Conservation (phyloP, 2,329 filamentous ascomycete genomes). For the Aquanectria penicillioides region DNA sequence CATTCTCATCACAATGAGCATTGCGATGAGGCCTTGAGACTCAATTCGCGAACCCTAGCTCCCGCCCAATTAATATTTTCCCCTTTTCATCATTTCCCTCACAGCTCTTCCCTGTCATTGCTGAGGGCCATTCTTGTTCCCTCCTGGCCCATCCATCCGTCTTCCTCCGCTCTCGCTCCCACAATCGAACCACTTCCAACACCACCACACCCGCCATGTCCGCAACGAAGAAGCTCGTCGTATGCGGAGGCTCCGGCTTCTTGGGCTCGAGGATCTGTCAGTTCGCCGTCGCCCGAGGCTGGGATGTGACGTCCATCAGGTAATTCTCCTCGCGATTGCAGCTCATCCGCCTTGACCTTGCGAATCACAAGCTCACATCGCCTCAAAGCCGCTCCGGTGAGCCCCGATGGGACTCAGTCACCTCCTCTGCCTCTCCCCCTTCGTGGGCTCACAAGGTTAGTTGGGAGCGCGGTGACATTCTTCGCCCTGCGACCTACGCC, state of each 20-base stretch:
- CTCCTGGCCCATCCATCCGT: not conserved
- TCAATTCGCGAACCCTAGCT: slow-evolving; percentile 25
- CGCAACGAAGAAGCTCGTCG: slow-evolving; percentile 80
- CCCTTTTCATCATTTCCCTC: not conserved
- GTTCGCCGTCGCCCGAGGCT: slow-evolving; percentile 83
- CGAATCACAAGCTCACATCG: slow-evolving; percentile 30
- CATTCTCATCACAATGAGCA: slow-evolving; percentile 6
- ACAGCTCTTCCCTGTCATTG: not conserved
- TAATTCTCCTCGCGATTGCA: slow-evolving; percentile 49
- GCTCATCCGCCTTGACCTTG: not conserved
- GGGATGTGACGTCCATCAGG: slow-evolving; percentile 95
- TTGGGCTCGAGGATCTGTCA: slow-evolving; percentile 91
- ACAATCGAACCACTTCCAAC: slow-evolving; percentile 35
- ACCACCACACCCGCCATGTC: slow-evolving; percentile 54
- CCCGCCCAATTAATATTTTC: not conserved
- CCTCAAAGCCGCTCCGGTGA: slow-evolving; percentile 82
- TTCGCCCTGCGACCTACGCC: slow-evolving; percentile 83
- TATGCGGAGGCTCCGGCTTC: slow-evolving; percentile 95
- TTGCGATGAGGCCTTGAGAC: slow-evolving; percentile 7
- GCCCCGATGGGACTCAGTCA: slow-evolving; percentile 84
- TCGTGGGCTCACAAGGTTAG: slow-evolving; percentile 83
- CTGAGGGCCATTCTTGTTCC: not conserved
- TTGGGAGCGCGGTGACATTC: slow-evolving; percentile 90
- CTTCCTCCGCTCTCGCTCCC: slow-evolving; percentile 17
- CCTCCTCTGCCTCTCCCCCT: slow-evolving; percentile 75